Percentiles rank a stretch among this genome's conserved stretches.
phyloP scores from a whole-genome alignment of 768 basidiomycete genomes.

The Collybiopsis luxurians region DNA sequence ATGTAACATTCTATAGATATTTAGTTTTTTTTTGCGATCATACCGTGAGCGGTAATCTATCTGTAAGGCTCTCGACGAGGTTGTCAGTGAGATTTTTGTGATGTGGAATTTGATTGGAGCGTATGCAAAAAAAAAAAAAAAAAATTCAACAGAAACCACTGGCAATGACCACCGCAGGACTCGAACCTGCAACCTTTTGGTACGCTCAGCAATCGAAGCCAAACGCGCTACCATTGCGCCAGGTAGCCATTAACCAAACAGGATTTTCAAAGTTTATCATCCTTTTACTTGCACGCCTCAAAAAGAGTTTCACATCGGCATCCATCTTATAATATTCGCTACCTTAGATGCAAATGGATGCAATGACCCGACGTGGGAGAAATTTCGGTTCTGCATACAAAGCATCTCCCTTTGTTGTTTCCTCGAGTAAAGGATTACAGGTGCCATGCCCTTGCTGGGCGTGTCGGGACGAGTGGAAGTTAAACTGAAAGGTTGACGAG shows the following conservation, averaged over 20 bases:
- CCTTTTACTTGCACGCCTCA: background rate
- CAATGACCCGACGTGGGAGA: background rate
- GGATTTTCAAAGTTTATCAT: too few species aligned
- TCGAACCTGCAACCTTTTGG: constrained; percentile 98
- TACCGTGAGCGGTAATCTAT: too few species aligned
- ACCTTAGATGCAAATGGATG: background rate
- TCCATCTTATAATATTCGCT: background rate
- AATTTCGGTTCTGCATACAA: background rate
- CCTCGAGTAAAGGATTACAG: background rate
- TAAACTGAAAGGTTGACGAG: background rate
- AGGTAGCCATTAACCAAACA: constrained; percentile 81
- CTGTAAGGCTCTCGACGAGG: too few species aligned
- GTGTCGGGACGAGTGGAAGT: background rate
- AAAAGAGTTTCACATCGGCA: background rate
- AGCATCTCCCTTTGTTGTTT: background rate
- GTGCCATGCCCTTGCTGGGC: background rate
- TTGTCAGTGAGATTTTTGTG: too few species aligned
- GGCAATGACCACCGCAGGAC: constrained; percentile 87
- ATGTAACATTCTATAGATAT: too few species aligned
- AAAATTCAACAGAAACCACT: too few species aligned
- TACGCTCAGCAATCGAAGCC: constrained; percentile 75
- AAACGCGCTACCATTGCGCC: constrained; percentile 96
- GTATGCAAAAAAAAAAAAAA: too few species aligned
- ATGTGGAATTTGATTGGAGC: too few species aligned
- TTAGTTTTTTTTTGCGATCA: too few species aligned